Base-by-base conservation (phyloP, 1,139 yeast species). In the Debaryomyces coudertii region DNA sequence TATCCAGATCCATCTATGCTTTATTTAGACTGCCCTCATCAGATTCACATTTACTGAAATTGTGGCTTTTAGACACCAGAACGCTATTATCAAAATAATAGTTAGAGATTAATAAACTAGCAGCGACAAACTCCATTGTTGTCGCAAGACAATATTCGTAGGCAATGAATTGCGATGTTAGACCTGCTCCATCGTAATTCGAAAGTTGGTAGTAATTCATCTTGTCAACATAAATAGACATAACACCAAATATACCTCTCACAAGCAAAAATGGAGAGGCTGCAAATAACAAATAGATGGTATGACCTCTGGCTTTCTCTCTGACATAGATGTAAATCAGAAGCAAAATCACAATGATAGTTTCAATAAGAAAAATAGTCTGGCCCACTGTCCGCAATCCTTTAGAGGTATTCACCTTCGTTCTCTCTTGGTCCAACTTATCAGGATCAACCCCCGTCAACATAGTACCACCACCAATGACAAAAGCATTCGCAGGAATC, bases 71-170 rank as follows among this genome's bases (percentile, higher is more conserved):
- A 11, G 3, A 18, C 33, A 29, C 18, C 11, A 14, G 9, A 4
- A 18, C 33, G 1, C 14, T 18, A 14, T 18, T 18, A 7, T 29
- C 33, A 29, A 29, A 18, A 43, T 49, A 62, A 47, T 53, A 60
- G 14, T 48, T 51, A 7, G 55, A 47, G 27, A 65, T 48, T 42
- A 62, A 57, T n/a, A 57, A 38, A n/a, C 52, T 44, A 0, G 67
- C 71, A 12, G 63, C 53, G 4, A 68, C 46, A 43, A 66, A 68
- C 49, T 71, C 76, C 73, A 66, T 71, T 8, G 70, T 55, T 2
- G 72, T 65, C 2, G 69, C 64, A 52, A 71, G 54, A n/a, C 63
- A 62, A 45, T 71, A 69, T 50, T 71, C 77, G 46, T 57, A 67
- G 7, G 61, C 55, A 4, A 69, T 61, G 45, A 69, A 60, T n/a